Conservation (phyloP, 2,329 filamentous ascomycete species). For the Penicillium sp. region DNA sequence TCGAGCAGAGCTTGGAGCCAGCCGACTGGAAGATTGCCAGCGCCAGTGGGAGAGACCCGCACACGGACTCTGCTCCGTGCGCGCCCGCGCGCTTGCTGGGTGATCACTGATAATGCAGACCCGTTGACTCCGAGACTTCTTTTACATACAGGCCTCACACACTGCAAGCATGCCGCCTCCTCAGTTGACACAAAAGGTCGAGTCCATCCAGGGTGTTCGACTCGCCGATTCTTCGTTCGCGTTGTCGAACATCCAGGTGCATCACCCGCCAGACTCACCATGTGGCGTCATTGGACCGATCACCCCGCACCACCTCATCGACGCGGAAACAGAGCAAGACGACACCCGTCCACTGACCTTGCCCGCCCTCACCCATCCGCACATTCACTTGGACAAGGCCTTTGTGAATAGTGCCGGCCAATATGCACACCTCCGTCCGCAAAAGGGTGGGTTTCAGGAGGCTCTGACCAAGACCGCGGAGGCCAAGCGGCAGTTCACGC, state of each 20-base stretch:
- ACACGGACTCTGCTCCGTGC: too few species aligned
- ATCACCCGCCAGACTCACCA: constrained; percentile 6
- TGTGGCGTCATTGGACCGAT: constrained; percentile 24
- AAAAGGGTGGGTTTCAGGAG: constrained; percentile 57
- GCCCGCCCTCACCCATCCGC: constrained; percentile 62
- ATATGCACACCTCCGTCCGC: constrained; percentile 56
- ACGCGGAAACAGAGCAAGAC: background rate
- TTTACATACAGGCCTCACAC: background rate
- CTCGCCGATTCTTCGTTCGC: constrained; percentile 22
- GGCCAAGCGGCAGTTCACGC: constrained; percentile 60
- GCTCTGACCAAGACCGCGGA: constrained; percentile 54
- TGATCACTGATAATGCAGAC: too few species aligned
- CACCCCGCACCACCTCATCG: constrained; percentile 17
- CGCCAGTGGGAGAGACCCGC: too few species aligned
- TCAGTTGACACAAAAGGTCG: constrained; percentile 8
- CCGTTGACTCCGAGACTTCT: background rate
- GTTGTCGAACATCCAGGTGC: constrained; percentile 30
- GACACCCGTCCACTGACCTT: constrained; percentile 31
- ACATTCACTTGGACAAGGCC: constrained; percentile 61
- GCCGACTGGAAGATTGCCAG: too few species aligned
- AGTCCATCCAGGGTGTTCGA: constrained; percentile 23
- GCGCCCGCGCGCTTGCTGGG: too few species aligned
- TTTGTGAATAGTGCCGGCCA: constrained; percentile 33
- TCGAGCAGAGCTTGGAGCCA: too few species aligned
- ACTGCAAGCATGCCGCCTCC: constrained; percentile 7